phyloP scores from a whole-genome alignment of 225 moss, liverwort and hornwort species.

The Ulota crispa region DNA sequence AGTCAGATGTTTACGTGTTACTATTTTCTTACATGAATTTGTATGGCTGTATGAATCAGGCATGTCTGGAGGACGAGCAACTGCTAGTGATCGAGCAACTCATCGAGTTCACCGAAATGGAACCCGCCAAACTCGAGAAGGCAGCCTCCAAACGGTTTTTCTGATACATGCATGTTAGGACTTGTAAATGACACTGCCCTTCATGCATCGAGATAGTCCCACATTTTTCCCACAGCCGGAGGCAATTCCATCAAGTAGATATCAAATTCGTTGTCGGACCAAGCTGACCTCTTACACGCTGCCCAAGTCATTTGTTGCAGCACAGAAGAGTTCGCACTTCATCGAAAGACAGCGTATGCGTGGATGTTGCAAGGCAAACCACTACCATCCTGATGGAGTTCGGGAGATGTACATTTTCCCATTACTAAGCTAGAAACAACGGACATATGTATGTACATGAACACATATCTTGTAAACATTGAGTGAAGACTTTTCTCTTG shows the following conservation, averaged over 20 bases:
- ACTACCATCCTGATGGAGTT: not conserved
- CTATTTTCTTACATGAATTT: not conserved
- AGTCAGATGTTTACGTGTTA: not conserved
- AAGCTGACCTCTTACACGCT: too few relatives aligned
- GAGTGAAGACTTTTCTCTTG: not conserved
- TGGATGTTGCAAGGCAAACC: conserved; percentile 2
- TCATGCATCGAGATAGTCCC: conserved; percentile 10
- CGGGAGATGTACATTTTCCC: conserved; percentile 17
- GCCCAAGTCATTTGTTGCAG: not conserved
- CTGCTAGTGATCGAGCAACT: conserved; percentile 84
- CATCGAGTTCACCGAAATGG: conserved; percentile 76
- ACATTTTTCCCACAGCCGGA: not conserved
- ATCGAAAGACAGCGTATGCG: not conserved
- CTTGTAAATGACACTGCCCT: not conserved
- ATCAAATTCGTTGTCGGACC: conserved; percentile 1
- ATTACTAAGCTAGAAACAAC: not conserved
- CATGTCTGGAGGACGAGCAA: conserved; percentile 73
- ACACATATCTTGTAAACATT: conserved; percentile 12
- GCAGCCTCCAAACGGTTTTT: conserved; percentile 44
- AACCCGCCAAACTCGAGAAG: conserved; percentile 50
- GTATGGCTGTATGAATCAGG: conserved; percentile 32
- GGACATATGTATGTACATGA: conserved; percentile 7
- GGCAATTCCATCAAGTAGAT: not conserved
- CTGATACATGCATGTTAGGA: conserved; percentile 6
- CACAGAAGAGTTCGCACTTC: not conserved